phyloP scores from a whole-genome alignment of 768 basidiomycete genomes.

The Dentipellis sp. region DNA sequence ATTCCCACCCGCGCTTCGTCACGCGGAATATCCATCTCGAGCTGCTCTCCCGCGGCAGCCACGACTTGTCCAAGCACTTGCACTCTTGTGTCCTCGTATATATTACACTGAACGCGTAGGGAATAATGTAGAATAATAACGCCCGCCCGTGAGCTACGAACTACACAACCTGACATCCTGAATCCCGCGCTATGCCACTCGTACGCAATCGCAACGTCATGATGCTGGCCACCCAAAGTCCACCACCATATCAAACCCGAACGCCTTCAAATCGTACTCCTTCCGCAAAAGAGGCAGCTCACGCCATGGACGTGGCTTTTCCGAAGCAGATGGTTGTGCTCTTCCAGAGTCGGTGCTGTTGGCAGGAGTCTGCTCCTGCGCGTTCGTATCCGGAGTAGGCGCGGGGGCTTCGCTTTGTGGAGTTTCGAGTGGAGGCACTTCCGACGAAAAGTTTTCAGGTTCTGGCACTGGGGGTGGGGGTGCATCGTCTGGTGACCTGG shows the following conservation, averaged over 20 bases:
- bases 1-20: not conserved
- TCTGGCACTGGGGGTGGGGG: too few species aligned
- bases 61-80: too few species aligned
- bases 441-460: too few species aligned
- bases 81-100: not conserved
- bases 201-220: not conserved
- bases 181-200: too few species aligned
- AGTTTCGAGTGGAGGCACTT: too few species aligned
- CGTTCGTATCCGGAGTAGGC: too few species aligned
- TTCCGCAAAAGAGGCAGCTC: slow-evolving; percentile 13
- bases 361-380: too few species aligned
- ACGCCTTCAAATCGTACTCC: slow-evolving; percentile 64
- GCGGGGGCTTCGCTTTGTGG: too few species aligned
- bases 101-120: not conserved
- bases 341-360: too few species aligned
- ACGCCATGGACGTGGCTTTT: not conserved
- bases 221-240: slow-evolving; percentile 61
- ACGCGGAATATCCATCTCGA: not conserved
- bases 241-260: slow-evolving; percentile 63
- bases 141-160: not conserved
- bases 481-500: too few species aligned
- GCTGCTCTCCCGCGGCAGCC: not conserved
- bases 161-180: not conserved
- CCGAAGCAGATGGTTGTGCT: too few species aligned
- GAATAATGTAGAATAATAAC: slow-evolving; percentile 1